These are phyloP conservation scores for Zymoseptoria ardabiliae DNA, from an alignment of 2,329 filamentous ascomycete species.

Conservation along the genomic window DNA sequence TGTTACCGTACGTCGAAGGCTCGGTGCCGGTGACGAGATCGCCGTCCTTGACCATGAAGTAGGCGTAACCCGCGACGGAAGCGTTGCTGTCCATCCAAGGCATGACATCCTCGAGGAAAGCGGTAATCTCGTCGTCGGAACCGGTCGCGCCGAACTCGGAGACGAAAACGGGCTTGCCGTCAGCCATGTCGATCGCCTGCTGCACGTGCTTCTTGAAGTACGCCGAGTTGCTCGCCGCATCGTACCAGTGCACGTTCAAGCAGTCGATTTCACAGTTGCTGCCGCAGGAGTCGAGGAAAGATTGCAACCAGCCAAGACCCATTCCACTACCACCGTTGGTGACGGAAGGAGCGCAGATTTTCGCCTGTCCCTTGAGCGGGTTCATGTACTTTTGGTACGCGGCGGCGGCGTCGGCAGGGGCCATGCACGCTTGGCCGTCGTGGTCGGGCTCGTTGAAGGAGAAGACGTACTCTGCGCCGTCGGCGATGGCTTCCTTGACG, in stretches of 20 bases:
- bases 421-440: constrained; percentile 51
- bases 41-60: constrained; percentile 32
- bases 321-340: constrained; percentile 50
- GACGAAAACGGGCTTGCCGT: constrained; percentile 47
- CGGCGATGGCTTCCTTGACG: constrained; percentile 46
- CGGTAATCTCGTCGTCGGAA: constrained; percentile 34
- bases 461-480: constrained; percentile 52
- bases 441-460: constrained; percentile 69
- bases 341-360: constrained; percentile 54
- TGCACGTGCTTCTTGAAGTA: constrained; percentile 50
- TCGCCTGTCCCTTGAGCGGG: constrained; percentile 46
- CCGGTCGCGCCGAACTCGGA: constrained; percentile 56
- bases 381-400: constrained; percentile 50
- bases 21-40: constrained; percentile 27
- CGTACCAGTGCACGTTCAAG: constrained; percentile 60
- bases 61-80: constrained; percentile 36
- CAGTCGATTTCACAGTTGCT: constrained; percentile 44
- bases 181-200: constrained; percentile 32
- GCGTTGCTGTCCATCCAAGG: constrained; percentile 37
- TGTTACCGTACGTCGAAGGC: constrained; percentile 24
- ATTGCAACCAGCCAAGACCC: constrained; percentile 51
- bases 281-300: constrained; percentile 47
- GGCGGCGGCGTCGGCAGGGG: constrained; percentile 45
- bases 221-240: constrained; percentile 37
- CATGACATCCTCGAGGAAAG: constrained; percentile 47